phyloP scores from a whole-genome alignment of 352 stramenopile genomes.

The Elongisporangium undulatum region DNA sequence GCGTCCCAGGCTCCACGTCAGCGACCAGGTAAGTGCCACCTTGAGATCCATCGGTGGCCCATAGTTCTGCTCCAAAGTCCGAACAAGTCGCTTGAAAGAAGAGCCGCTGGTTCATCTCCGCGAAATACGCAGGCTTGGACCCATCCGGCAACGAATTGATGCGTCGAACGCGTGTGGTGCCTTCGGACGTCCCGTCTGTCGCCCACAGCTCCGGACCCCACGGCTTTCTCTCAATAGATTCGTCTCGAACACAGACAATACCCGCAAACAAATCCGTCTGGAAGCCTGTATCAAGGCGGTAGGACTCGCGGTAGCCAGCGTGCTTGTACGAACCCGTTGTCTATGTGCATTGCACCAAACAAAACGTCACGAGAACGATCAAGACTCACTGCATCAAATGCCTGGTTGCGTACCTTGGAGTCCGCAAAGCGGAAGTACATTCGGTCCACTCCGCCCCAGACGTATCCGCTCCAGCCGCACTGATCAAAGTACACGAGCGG shows the following conservation, averaged over 20 bases:
- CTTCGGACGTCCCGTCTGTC: constrained; percentile 68
- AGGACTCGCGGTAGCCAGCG: constrained; percentile 69
- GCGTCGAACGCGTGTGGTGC: constrained; percentile 55
- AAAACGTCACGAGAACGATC: not conserved
- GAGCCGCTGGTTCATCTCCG: constrained; percentile 29
- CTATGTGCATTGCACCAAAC: constrained; percentile 11
- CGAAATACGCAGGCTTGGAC: constrained; percentile 31
- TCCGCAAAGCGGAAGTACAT: constrained; percentile 85
- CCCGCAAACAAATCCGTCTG: constrained; percentile 62
- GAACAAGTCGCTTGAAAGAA: constrained; percentile 70
- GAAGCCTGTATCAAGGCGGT: constrained; percentile 45
- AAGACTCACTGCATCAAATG: not conserved
- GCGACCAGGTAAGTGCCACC: constrained; percentile 46
- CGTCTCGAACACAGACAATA: constrained; percentile 64
- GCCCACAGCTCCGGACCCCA: constrained; percentile 70
- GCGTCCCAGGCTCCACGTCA: constrained; percentile 40
- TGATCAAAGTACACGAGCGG: constrained; percentile 75
- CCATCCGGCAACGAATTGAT: constrained; percentile 22
- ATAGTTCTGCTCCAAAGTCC: constrained; percentile 67
- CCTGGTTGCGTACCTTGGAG: constrained; percentile 28
- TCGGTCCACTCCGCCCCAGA: constrained; percentile 56
- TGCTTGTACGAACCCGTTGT: constrained; percentile 82
- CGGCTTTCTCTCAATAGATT: constrained; percentile 4
- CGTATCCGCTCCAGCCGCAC: constrained; percentile 82
- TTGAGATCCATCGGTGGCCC: constrained; percentile 56